Conservation (phyloP, 345 rosid species). For the Boechera retrofracta region DNA sequence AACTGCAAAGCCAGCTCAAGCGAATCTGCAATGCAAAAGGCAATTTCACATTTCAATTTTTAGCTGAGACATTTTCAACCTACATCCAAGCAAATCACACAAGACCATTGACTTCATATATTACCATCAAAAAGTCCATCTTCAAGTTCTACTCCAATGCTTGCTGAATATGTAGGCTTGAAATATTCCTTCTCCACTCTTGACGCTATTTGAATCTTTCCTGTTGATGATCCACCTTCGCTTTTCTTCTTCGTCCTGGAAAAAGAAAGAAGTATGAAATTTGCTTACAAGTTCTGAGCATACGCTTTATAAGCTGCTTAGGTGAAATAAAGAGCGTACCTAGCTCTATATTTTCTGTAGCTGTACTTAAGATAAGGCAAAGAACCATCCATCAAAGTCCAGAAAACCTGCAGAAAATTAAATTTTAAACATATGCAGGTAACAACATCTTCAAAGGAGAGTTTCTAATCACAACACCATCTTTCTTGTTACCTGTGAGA, state of each 20-base stretch:
- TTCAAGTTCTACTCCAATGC: slow-evolving; percentile 83
- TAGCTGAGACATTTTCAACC: slow-evolving; percentile 18
- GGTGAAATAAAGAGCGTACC: slow-evolving; percentile 51
- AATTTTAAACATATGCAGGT: slow-evolving; percentile 17
- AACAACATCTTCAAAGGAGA: slow-evolving; percentile 19
- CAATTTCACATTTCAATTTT: slow-evolving; percentile 2
- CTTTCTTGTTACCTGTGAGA: slow-evolving; percentile 56
- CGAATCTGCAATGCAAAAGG: slow-evolving; percentile 57
- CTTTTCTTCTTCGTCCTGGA: slow-evolving; percentile 70
- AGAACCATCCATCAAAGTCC: slow-evolving; percentile 77
- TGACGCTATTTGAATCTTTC: slow-evolving; percentile 62
- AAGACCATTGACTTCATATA: slow-evolving; percentile 9
- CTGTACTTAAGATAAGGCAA: slow-evolving; percentile 84
- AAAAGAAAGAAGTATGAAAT: slow-evolving; percentile 16
- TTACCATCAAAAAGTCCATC: slow-evolving; percentile 97
- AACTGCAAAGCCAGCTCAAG: slow-evolving; percentile 89
- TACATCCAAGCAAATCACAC: neutral
- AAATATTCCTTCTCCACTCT: slow-evolving; percentile 96
- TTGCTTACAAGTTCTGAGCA: neutral
- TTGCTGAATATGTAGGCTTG: slow-evolving; percentile 81
- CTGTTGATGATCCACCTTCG: slow-evolving; percentile 55
- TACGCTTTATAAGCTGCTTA: neutral
- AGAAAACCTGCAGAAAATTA: slow-evolving; percentile 61
- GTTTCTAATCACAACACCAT: neutral
- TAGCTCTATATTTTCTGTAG: slow-evolving; percentile 71